These are phyloP conservation scores for Magnaporthales sp. DNA, from an alignment of 2,329 filamentous ascomycete genomes.

Conservation along the genomic window DNA sequence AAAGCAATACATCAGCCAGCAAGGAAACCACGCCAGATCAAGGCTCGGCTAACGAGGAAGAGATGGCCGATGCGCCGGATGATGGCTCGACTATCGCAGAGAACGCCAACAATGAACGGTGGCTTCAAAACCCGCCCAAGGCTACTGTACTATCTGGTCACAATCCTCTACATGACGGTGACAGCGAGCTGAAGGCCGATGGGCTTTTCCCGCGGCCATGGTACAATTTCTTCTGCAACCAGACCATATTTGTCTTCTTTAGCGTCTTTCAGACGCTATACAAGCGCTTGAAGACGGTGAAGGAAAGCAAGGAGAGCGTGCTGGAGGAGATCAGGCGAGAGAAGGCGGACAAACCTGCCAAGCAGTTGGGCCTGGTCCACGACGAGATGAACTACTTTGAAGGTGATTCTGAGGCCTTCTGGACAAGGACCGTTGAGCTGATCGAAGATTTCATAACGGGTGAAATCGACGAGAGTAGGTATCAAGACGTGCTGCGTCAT, in stretches of 20 bases:
- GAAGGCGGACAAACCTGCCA: conserved; percentile 68
- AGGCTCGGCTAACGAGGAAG: conserved; percentile 69
- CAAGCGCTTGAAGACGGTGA: conserved; percentile 73
- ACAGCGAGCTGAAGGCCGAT: conserved; percentile 62
- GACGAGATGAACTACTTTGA: conserved; percentile 72
- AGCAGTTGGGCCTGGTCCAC: conserved; percentile 74
- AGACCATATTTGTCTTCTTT: conserved; percentile 90
- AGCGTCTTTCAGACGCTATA: conserved; percentile 90
- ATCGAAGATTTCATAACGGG: conserved; percentile 80
- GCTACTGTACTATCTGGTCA: conserved; percentile 43
- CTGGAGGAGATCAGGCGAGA: conserved; percentile 65
- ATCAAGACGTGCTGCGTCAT: conserved; percentile 84
- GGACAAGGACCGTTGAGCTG: conserved; percentile 75
- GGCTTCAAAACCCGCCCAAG: conserved; percentile 54
- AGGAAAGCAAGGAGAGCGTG: conserved; percentile 67
- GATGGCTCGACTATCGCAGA: conserved; percentile 40
- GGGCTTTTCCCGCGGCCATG: conserved; percentile 71
- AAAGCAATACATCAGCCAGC: conserved; percentile 67
- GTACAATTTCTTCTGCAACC: conserved; percentile 88
- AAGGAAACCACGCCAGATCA: conserved; percentile 85
- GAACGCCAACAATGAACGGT: conserved; percentile 55
- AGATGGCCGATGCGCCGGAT: conserved; percentile 54
- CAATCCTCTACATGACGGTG: conserved; percentile 48
- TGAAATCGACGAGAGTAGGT: conserved; percentile 71
- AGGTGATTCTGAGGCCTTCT: conserved; percentile 60